Conservation (phyloP, 805 yeast species). For the Ogataea methanolica region DNA sequence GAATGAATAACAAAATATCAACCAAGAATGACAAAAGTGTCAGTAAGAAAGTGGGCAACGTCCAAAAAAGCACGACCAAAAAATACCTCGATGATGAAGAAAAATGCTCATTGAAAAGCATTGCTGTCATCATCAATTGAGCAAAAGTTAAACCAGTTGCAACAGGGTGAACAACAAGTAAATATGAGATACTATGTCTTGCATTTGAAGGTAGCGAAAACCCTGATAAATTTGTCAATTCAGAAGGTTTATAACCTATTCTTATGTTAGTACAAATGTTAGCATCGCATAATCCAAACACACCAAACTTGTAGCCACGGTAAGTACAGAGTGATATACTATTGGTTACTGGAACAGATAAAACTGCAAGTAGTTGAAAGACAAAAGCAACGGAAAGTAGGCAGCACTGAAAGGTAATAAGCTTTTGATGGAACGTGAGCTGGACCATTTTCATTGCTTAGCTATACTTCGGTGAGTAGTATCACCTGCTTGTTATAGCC, state of each 20-base stretch:
- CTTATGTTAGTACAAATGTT: constrained; percentile 35
- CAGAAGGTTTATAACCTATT: constrained; percentile 39
- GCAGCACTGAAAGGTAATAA: constrained; percentile 13
- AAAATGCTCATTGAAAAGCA: constrained; percentile 34
- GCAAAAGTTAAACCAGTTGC: constrained; percentile 52
- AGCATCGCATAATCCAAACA: constrained; percentile 59
- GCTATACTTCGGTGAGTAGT: neutral
- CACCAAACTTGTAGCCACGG: constrained; percentile 54
- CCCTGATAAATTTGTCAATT: constrained; percentile 31
- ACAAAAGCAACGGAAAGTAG: constrained; percentile 47
- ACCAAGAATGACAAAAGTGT: constrained; percentile 72
- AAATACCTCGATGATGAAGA: constrained; percentile 37
- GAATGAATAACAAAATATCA: constrained; percentile 74
- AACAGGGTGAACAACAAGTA: constrained; percentile 65
- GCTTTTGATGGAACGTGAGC: constrained; percentile 14
- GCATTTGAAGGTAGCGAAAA: constrained; percentile 56
- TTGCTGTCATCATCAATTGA: constrained; percentile 36
- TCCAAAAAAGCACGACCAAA: constrained; percentile 49
- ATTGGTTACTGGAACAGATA: constrained; percentile 56
- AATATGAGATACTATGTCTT: constrained; percentile 51
- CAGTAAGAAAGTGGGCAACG: constrained; percentile 65
- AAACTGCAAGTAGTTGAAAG: constrained; percentile 53
- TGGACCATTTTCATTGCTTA: neutral
- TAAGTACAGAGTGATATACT: constrained; percentile 45
- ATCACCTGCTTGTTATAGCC: neutral